A percentile compares a stretch with the other conserved stretches of the same genome.
Evolutionary conservation across 768 basidiomycete genomes (phyloP).

Genomic region (Fomitopsis serialis): DNA sequence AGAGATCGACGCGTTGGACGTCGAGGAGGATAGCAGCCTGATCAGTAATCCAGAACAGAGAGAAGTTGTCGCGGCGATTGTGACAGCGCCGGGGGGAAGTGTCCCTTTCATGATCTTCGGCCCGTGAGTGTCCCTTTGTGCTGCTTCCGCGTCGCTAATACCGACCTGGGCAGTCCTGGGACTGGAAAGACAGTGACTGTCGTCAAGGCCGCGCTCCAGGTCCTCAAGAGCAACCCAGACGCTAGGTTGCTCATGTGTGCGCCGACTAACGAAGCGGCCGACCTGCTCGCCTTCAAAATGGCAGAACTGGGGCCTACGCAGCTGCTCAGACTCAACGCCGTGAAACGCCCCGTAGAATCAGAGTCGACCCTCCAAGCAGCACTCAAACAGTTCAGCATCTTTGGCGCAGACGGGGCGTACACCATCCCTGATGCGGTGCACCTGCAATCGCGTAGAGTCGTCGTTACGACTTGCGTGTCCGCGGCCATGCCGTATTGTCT

Average conservation of each 20-base stretch:
- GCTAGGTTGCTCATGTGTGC: constrained; percentile 29
- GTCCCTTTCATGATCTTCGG: constrained; percentile 54
- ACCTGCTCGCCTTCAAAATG: constrained; percentile 27
- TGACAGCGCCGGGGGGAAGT: constrained; percentile 35
- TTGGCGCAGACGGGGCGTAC: constrained; percentile 13
- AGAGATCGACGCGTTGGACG: constrained; percentile 20
- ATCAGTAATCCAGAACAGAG: constrained; percentile 39
- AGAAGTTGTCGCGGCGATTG: constrained; percentile 41
- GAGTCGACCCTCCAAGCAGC: constrained; percentile 13
- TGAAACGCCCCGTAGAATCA: constrained; percentile 28
- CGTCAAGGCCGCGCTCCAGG: constrained; percentile 30
- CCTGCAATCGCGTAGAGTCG: constrained; percentile 39
- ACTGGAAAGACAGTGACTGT: constrained; percentile 34
- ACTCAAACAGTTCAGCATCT: constrained; percentile 37
- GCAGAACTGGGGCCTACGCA: constrained; percentile 17
- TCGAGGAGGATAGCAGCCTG: constrained; percentile 35
- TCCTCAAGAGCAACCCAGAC: constrained; percentile 17
- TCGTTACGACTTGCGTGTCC: constrained; percentile 55
- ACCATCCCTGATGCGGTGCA: constrained; percentile 34
- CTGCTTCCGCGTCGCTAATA: no score
- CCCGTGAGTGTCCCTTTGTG: constrained; percentile 35
- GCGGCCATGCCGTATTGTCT: constrained; percentile 42
- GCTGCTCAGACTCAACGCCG: constrained; percentile 53
- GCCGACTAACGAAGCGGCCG: constrained; percentile 31
- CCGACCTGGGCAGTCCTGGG: constrained; percentile 24